These are phyloP conservation scores for Diutina mesorugosa DNA, from an alignment of 1,139 yeast species.

Conservation along the genomic window DNA sequence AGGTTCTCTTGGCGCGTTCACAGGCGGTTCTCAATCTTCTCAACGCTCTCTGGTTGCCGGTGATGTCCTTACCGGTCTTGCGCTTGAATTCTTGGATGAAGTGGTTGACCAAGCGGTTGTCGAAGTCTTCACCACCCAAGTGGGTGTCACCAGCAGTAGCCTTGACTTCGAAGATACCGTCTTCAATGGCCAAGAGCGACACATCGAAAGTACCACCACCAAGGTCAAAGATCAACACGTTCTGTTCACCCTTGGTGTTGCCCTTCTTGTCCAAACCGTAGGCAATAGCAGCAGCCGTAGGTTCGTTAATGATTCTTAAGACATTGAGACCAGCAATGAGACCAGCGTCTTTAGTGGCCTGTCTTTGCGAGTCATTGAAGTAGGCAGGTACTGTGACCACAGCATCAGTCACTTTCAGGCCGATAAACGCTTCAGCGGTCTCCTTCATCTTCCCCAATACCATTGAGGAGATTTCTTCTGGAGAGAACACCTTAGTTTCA, in stretches of 20 bases:
- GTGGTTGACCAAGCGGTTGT: slow-evolving; percentile 53
- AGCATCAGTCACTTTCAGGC: slow-evolving; percentile 88
- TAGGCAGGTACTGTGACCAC: slow-evolving; percentile 95
- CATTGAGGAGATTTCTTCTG: slow-evolving; percentile 96
- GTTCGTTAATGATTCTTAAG: slow-evolving; percentile 93
- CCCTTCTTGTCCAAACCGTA: slow-evolving; percentile 90
- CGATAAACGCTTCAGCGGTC: slow-evolving; percentile 92
- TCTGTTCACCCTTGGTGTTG: slow-evolving; percentile 78
- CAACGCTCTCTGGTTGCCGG: slow-evolving; percentile 49
- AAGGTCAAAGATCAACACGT: slow-evolving; percentile 86
- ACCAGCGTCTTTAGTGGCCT: slow-evolving; percentile 98
- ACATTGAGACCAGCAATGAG: slow-evolving; percentile 95
- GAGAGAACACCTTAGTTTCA: slow-evolving; percentile 89
- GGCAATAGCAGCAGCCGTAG: slow-evolving; percentile 97
- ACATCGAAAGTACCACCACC: slow-evolving; percentile 99
- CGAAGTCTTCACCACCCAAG: slow-evolving; percentile 99
- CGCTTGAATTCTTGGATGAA: slow-evolving; percentile 77
- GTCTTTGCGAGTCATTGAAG: slow-evolving; percentile 96
- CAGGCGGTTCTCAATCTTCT: slow-evolving; percentile 2
- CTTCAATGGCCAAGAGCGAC: slow-evolving; percentile 90
- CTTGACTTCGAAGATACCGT: slow-evolving; percentile 98
- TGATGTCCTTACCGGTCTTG: slow-evolving; percentile 89
- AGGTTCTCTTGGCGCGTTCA: slow-evolving; percentile 1
- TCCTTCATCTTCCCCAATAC: slow-evolving; percentile 96
- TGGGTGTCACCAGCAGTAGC: slow-evolving; percentile 99